Evolutionary conservation across 1,284 basidiomycete species (phyloP).

Genomic region (Xerocomus amazonicus): DNA sequence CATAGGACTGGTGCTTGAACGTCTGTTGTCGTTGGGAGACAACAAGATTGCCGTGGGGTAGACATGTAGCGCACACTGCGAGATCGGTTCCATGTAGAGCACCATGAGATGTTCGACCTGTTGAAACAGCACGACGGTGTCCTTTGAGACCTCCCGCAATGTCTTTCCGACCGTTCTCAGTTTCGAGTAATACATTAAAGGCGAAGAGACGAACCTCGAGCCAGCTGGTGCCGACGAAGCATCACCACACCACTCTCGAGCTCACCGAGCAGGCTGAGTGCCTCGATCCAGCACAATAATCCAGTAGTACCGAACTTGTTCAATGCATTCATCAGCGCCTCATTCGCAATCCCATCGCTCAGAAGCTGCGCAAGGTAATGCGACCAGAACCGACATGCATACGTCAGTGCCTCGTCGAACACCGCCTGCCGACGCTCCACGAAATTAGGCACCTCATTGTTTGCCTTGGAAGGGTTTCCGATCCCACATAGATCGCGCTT

Average conservation of each 20-base stretch:
- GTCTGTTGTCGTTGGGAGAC: not conserved
- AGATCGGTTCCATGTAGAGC: constrained; percentile 20
- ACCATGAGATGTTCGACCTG: constrained; percentile 21
- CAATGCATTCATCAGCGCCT: constrained; percentile 5
- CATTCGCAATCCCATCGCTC: constrained; percentile 1
- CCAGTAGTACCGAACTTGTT: constrained; percentile 11
- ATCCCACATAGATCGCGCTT: constrained; percentile 25
- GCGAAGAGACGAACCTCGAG: constrained; percentile 15
- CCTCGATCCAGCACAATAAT: constrained; percentile 22
- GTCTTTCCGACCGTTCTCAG: constrained; percentile 6
- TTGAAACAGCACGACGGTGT: constrained; percentile 9
- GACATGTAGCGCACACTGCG: constrained; percentile 22
- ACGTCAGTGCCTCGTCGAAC: constrained; percentile 19
- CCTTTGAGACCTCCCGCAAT: constrained; percentile 2
- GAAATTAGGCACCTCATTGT: constrained; percentile 22
- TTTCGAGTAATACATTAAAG: not conserved
- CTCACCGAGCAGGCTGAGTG: constrained; percentile 21
- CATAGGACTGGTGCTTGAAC: constrained; percentile 14
- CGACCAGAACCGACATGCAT: constrained; percentile 23
- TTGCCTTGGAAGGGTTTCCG: constrained; percentile 18
- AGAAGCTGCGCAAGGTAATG: constrained; percentile 19
- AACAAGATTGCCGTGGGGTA: constrained; percentile 14
- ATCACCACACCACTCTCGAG: constrained; percentile 19
- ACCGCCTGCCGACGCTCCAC: constrained; percentile 8
- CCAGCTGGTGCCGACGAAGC: constrained; percentile 19